phyloP scores from a whole-genome alignment of 2,329 filamentous ascomycete species.

The Apiospora koreana region DNA sequence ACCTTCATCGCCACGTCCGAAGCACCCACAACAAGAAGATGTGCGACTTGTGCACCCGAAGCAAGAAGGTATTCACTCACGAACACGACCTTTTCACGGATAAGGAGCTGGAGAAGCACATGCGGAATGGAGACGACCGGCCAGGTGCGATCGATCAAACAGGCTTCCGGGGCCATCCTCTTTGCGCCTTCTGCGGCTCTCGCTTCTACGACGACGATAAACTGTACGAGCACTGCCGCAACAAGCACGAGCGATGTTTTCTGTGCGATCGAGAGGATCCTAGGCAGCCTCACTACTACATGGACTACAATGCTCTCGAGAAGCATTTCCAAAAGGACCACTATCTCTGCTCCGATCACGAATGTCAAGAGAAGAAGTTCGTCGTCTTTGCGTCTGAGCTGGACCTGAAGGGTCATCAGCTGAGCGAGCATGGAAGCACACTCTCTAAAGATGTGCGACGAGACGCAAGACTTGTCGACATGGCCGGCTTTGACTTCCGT shows the following conservation, averaged over 20 bases:
- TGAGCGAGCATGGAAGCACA: slow-evolving; percentile 77
- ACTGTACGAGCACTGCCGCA: slow-evolving; percentile 88
- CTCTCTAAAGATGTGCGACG: slow-evolving; percentile 81
- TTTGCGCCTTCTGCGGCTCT: slow-evolving; percentile 89
- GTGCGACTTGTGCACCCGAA: slow-evolving; percentile 59
- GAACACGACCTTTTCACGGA: slow-evolving; percentile 91
- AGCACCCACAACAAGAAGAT: slow-evolving; percentile 75
- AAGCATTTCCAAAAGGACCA: slow-evolving; percentile 87
- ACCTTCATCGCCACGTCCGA: slow-evolving; percentile 80
- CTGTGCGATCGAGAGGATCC: slow-evolving; percentile 77
- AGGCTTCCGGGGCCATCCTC: slow-evolving; percentile 92
- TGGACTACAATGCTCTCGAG: slow-evolving; percentile 84
- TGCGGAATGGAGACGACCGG: slow-evolving; percentile 86
- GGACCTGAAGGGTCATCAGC: slow-evolving; percentile 90
- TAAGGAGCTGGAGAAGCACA: slow-evolving; percentile 80
- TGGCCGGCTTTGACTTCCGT: slow-evolving; percentile 82
- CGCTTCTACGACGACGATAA: slow-evolving; percentile 97
- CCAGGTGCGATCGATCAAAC: slow-evolving; percentile 90
- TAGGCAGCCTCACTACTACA: slow-evolving; percentile 83
- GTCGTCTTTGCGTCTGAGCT: slow-evolving; percentile 94
- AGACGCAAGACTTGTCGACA: slow-evolving; percentile 83
- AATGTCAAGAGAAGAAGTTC: slow-evolving; percentile 96
- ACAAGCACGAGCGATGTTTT: slow-evolving; percentile 93
- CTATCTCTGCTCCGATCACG: slow-evolving; percentile 78
- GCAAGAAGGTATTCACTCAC: slow-evolving; percentile 98